Evolutionary conservation across 2,329 filamentous ascomycete species (phyloP), one percentile per base, ranked within the genome.

Genomic region (Colletotrichum nymphaeae): DNA sequence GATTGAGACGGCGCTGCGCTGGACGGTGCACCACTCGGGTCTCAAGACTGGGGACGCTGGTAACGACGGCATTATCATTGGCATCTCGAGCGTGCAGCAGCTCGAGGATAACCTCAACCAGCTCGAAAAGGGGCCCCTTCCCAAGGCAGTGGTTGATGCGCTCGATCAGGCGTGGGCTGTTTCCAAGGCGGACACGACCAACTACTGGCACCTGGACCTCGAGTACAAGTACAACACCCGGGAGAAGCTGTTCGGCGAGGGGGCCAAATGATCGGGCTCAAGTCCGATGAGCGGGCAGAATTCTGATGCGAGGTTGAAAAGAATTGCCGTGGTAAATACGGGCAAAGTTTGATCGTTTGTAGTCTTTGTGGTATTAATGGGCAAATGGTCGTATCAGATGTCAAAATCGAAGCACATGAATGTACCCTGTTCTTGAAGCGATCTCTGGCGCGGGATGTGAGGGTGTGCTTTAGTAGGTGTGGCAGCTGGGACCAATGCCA

Each of bases 161-260:
- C 84, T 97, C 71, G 94, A 97, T 77, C 85, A 94, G 81, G 94
- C 93, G 4, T 97, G 95, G 95, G 75, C 87, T 77, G 85, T 93
- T n/a, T 85, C 89, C 14, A 95, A 95, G 84, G 80, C 82, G 2
- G 87, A 89, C 42, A 84, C 86, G 11, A 75, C 84, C 9, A 83
- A 84, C 63, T 90, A 90, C 77, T 90, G 88, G 87, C 88, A 90
- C 76, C 84, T 86, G 67, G 90, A 93, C 63, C 81, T 94, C 67
- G 87, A 89, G 80, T 94, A 94, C 77, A 88, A 86, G 16, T 94
- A 94, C 77, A 86, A 94, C 78, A 91, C 92, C 7, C 82, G 87
- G 77, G 84, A 90, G 80, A 89, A 87, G 16, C 77, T 94, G 67
- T 93, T 93, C 79, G 84, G 83, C 7, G 77, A 80, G 1, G 83